phyloP scores from a whole-genome alignment of 1,139 yeast species.

The Taiozyma onychis region DNA sequence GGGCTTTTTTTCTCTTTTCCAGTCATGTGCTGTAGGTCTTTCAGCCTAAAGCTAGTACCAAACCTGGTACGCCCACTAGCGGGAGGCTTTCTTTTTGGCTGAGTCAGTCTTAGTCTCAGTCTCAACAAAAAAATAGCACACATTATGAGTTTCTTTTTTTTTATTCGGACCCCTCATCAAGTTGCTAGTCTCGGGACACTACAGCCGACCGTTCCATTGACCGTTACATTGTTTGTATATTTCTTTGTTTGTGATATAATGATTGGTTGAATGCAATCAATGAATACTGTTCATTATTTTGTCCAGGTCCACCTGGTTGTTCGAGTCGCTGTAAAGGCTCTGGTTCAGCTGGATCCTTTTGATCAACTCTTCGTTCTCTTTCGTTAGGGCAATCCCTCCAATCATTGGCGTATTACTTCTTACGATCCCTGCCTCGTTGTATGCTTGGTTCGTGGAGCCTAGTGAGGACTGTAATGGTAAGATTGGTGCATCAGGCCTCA shows the following conservation, averaged over 20 bases:
- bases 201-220: neutral
- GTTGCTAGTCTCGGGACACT: neutral
- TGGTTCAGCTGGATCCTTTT: slow-evolving; percentile 4
- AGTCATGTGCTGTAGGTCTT: neutral
- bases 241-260: no score
- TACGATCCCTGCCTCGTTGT: neutral
- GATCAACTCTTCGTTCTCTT: neutral
- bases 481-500: slow-evolving; percentile 3
- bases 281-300: neutral
- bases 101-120: no score
- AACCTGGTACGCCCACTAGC: neutral
- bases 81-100: no score
- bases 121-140: no score
- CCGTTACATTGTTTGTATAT: no score
- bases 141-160: no score
- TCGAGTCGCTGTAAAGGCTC: slow-evolving; percentile 7
- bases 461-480: slow-evolving; percentile 1
- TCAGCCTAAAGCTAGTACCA: no score
- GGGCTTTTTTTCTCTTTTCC: neutral
- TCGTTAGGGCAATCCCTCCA: slow-evolving; percentile 1
- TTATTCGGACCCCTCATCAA: no score
- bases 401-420: slow-evolving; percentile 12
- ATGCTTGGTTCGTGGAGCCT: neutral
- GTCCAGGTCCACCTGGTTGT: slow-evolving; percentile 3
- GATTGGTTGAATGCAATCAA: neutral